Evolutionary conservation across 805 yeast genomes (phyloP), one percentile per base, ranked within the genome.

Genomic region (Starmerella riodocensis): DNA sequence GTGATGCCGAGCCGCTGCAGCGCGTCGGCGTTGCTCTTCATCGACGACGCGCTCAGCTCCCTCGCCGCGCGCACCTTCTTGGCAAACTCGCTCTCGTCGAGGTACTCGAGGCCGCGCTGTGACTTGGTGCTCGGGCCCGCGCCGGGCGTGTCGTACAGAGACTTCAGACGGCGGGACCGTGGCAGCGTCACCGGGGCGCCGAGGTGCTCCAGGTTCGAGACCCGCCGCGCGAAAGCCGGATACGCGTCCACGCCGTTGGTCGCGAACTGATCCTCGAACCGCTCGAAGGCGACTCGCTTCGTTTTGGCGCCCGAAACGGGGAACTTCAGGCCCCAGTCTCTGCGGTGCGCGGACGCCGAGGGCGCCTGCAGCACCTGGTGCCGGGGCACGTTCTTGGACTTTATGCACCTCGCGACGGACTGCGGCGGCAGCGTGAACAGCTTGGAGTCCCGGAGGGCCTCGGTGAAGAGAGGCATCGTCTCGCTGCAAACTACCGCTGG

Each of bases 281-380:
- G 47, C 16, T 39, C 32, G 17, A 55, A 52, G 23, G 48, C 47
- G 22, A 59, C 40, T 16, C 48, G 43, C 12, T 48, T 45, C 3
- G 56, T 40, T 27, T 45, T 42, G 27, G 58, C 56, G 33, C 49
- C 52, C 21, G 53, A 38, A 2, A 44, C 50, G 32, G 48, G 46
- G 42, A 41, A 39, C 46, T 59, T 59, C 26, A 59, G 53, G n/a
- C 63, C 63, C 60, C 61, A 59, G 49, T 59, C 48, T n/a, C 53
- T 47, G 23, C 61, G 53, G 46, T 50, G 48, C 34, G 54, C 54
- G 2, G 59, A 53, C 4, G 61, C 51, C 9, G 57, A 43, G 6
- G 61, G 56, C 9, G 63, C 53, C 13, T 39, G 46, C 13, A 59
- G 43, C 2, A 51, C 54, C 46, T 59, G 63, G 29, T 50, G 43